Base-by-base conservation (phyloP, 2,329 filamentous ascomycete species). In the Sporothrix variecibatus region DNA sequence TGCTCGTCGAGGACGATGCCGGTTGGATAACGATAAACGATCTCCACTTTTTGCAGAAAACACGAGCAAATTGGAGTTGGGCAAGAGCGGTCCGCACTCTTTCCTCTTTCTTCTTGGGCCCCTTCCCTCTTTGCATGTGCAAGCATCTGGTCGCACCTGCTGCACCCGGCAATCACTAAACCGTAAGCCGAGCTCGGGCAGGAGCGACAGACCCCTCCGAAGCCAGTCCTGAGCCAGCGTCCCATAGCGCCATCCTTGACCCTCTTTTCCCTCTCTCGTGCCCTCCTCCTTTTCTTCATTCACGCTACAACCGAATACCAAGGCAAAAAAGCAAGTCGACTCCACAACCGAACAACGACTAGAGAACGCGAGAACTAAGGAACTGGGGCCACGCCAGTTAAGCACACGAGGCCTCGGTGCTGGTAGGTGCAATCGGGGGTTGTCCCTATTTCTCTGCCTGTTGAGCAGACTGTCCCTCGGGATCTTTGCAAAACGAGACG, bases 161-260 rank as follows among this genome's bases (percentile, higher is more conserved):
- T 49, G 72, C 43, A 17, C 49, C 72, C 73, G 73, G 73, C 26
- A 71, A 26, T 26, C 58, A 71, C 68, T 74, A 74, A 71, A 49
- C 73, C 73, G 73, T 71, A 58, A 67, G 73, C 73, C 73, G 73
- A 74, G 68, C 73, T 67, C 28, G 56, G 65, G 67, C 43, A 49
- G 40, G 43, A 68, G 56, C 60, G 56, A 58, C 53, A 71, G 67
- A 70, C 60, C 71, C 71, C 62, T 58, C 64, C 46, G 28, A 56
- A 43, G 72, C 31, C 49, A 73, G 51, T 49, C 60, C 34, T 49
- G 43, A 49, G 43, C 43, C 43, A 49, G 43, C 43, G 43, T 49
- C 15, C n/a, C 60, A 64, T 65, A 65, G 60, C 38, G 23, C 62
- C 62, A 46, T 65, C 62, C 38, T 3, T n/a, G 62, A 67, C 62